These are phyloP conservation scores for Theileria annulata DNA, from an alignment of 169 alveolate genomes.

Conservation along the genomic window DNA sequence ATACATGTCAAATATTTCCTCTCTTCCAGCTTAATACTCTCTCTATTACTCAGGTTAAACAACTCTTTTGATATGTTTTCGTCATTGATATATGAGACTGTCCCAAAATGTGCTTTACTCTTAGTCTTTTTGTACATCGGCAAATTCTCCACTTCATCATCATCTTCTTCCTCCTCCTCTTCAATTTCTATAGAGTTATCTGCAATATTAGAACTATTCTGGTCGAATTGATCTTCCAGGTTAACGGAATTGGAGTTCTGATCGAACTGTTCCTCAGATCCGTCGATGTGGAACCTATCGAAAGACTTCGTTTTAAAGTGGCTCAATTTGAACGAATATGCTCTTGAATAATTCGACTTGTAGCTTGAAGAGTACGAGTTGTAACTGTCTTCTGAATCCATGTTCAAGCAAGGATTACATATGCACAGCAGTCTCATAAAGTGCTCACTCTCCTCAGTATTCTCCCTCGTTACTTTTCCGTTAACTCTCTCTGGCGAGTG, in stretches of 20 bases:
- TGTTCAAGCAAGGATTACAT: slow-evolving; percentile 16
- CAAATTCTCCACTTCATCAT: neutral
- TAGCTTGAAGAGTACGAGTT: slow-evolving; percentile 6
- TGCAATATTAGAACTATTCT: neutral
- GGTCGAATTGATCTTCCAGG: neutral
- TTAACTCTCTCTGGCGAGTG: neutral
- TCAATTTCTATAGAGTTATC: neutral
- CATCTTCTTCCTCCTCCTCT: slow-evolving; percentile 1
- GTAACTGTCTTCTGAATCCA: neutral
- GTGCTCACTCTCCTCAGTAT: slow-evolving; percentile 12
- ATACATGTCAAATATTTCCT: slow-evolving; percentile 18
- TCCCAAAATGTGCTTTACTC: slow-evolving; percentile 53
- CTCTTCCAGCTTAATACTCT: neutral
- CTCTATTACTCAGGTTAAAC: neutral
- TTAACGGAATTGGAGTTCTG: neutral
- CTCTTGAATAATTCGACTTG: slow-evolving; percentile 5
- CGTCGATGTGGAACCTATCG: neutral
- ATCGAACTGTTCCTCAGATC: neutral
- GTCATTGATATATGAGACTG: slow-evolving; percentile 42
- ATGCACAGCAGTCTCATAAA: slow-evolving; percentile 12
- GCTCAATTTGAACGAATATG: neutral
- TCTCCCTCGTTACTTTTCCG: neutral
- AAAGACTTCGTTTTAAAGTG: neutral
- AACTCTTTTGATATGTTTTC: neutral
- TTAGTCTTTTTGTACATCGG: slow-evolving; percentile 14